A percentile compares a stretch with the other conserved stretches of the same genome.
Evolutionary conservation across 805 yeast genomes (phyloP).

Genomic region (Sugiyamaella americana): DNA sequence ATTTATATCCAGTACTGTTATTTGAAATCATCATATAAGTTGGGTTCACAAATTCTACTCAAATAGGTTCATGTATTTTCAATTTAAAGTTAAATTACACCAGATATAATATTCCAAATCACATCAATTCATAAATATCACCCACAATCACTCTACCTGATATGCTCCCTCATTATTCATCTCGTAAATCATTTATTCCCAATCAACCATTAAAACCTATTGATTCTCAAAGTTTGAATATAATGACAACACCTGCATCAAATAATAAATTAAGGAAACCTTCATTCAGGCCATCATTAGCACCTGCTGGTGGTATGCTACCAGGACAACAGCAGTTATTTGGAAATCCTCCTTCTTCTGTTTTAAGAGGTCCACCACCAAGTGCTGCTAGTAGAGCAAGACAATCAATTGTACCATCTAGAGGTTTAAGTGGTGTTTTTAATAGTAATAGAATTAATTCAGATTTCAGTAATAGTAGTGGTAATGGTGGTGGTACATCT

Average conservation of each 20-base stretch:
- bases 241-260: slow-evolving; percentile 9
- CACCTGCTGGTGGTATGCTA: slow-evolving; percentile 5
- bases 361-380: background rate
- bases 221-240: slow-evolving; percentile 5
- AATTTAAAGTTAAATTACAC: too few relatives aligned
- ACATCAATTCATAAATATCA: too few relatives aligned
- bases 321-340: slow-evolving; percentile 4
- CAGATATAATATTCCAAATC: too few relatives aligned
- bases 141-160: too few relatives aligned
- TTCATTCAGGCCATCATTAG: slow-evolving; percentile 15
- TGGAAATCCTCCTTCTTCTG: background rate
- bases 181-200: background rate
- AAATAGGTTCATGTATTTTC: too few relatives aligned
- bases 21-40: too few relatives aligned
- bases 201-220: slow-evolving; percentile 4
- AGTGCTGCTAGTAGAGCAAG: slow-evolving; percentile 4
- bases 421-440: slow-evolving; percentile 15
- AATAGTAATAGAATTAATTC: background rate
- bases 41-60: too few relatives aligned
- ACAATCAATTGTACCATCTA: slow-evolving; percentile 17
- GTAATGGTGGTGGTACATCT: background rate
- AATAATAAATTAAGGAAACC: slow-evolving; percentile 12
- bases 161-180: too few relatives aligned
- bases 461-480: background rate
- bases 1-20: too few relatives aligned